Conservation (phyloP, 176 grass and related monocot genomes). For the Carex littledalei region DNA sequence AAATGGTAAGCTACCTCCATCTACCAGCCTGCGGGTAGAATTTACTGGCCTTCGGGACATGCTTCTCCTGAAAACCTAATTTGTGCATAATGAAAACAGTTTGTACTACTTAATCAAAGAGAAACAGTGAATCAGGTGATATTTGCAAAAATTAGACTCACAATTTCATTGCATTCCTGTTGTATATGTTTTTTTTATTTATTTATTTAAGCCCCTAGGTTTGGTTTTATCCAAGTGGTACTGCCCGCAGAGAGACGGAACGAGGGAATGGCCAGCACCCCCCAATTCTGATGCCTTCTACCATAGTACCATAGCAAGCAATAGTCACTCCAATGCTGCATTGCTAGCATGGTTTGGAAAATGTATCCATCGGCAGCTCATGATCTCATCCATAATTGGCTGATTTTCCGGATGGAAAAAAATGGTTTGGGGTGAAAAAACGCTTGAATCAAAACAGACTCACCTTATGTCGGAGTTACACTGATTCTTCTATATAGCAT, state of each 20-base stretch:
- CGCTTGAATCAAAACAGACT: background rate
- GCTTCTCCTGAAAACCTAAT: slow-evolving; percentile 10
- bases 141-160: background rate
- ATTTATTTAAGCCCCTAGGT: background rate
- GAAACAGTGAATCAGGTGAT: background rate
- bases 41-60: slow-evolving; percentile 84
- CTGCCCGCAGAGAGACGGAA: no score
- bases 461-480: background rate
- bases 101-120: background rate
- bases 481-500: background rate
- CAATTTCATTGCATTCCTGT: background rate
- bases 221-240: background rate
- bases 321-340: background rate
- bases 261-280: no score
- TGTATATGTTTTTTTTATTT: background rate
- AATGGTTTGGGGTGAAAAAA: no score
- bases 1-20: slow-evolving; percentile 43
- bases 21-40: slow-evolving; percentile 51
- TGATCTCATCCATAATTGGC: background rate
- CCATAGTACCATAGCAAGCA: background rate
- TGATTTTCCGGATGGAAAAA: background rate
- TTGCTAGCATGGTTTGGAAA: background rate
- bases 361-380: background rate
- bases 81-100: slow-evolving; percentile 1
- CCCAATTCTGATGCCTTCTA: background rate